These are phyloP conservation scores for Carex kokanica DNA, from an alignment of 176 grass and related monocot genomes.

Conservation along the genomic window DNA sequence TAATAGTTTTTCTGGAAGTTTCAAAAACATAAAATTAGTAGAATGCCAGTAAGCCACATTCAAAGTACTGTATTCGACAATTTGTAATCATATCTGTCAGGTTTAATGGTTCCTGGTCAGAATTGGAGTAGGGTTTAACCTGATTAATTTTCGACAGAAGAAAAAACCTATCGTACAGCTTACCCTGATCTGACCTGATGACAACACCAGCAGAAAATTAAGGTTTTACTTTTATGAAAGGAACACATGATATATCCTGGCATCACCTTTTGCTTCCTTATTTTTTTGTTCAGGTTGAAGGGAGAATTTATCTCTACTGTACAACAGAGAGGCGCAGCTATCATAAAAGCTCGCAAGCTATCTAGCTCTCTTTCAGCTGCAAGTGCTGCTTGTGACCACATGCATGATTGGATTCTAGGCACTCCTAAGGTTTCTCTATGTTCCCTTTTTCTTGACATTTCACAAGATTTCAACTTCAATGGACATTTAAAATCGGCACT, in stretches of 20 bases:
- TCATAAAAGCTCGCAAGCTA: slow-evolving; percentile 59
- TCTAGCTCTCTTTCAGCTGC: slow-evolving; percentile 72
- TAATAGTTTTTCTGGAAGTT: not conserved
- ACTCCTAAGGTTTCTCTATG: slow-evolving; percentile 48
- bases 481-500: not conserved
- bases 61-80: not conserved
- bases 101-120: not conserved
- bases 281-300: slow-evolving; percentile 40
- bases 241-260: not conserved
- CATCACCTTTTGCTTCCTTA: not conserved
- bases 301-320: slow-evolving; percentile 51
- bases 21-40: not conserved
- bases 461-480: not conserved
- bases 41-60: not conserved
- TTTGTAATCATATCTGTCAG: not conserved
- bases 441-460: not conserved
- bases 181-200: not conserved
- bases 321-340: slow-evolving; percentile 53
- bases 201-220: not conserved
- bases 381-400: slow-evolving; percentile 68
- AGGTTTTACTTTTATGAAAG: not conserved
- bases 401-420: slow-evolving; percentile 65
- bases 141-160: not conserved
- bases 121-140: not conserved
- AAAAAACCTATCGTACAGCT: not conserved